These are phyloP conservation scores for Cudoniella acicularis DNA, from an alignment of 495 filamentous ascomycete species.

Conservation along the genomic window DNA sequence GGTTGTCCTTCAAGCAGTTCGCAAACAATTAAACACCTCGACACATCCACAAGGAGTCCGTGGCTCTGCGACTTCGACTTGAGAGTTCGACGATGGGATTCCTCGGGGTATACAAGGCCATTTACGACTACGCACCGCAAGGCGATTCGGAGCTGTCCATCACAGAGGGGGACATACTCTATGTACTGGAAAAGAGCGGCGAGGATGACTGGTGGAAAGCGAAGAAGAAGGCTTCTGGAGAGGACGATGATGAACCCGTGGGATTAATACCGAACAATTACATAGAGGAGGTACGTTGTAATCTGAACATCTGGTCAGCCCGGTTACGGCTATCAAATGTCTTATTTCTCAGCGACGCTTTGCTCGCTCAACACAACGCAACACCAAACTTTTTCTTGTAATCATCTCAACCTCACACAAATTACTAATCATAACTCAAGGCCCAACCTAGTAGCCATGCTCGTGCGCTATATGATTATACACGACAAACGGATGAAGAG, in stretches of 20 bases:
- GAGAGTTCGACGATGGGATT: conserved; percentile 56
- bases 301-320: neutral
- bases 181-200: conserved; percentile 81
- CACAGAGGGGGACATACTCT: conserved; percentile 85
- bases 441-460: conserved; percentile 68
- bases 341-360: too few relatives aligned
- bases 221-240: conserved; percentile 89
- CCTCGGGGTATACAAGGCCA: conserved; percentile 83
- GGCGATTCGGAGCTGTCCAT: conserved; percentile 84
- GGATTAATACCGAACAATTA: conserved; percentile 96
- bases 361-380: too few relatives aligned
- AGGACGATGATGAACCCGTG: conserved; percentile 92
- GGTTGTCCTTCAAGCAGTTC: conserved; percentile 5
- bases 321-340: too few relatives aligned
- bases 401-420: too few relatives aligned
- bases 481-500: conserved; percentile 95
- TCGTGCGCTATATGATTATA: conserved; percentile 92
- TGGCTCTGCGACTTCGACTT: conserved; percentile 3
- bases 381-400: too few relatives aligned
- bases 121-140: conserved; percentile 93
- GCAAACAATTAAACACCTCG: conserved; percentile 16
- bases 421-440: conserved; percentile 41
- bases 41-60: conserved; percentile 4
- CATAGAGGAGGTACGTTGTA: conserved; percentile 78
- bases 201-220: conserved; percentile 98